These are phyloP conservation scores for Xylaria grammica DNA, from an alignment of 495 filamentous ascomycete genomes.

Conservation along the genomic window DNA sequence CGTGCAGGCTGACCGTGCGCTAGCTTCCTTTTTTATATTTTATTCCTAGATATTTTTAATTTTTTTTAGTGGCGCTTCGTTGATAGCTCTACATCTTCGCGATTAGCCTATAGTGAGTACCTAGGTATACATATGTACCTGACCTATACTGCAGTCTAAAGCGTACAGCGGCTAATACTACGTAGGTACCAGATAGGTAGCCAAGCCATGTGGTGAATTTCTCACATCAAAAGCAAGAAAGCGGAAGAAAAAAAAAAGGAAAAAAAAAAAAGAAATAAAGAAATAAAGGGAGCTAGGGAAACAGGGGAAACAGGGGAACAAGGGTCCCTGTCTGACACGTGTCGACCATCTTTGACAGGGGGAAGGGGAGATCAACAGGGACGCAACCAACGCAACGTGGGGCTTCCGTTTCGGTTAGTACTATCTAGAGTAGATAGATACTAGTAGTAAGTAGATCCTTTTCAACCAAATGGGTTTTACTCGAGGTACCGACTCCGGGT, in stretches of 20 bases:
- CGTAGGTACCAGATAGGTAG: no score
- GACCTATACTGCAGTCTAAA: no score
- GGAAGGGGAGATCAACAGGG: conserved; percentile 7
- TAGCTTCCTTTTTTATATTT: background rate
- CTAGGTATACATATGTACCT: background rate
- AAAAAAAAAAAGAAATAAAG: no score
- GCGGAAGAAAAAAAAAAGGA: background rate
- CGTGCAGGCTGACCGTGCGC: no score
- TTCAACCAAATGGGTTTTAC: background rate
- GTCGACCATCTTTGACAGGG: conserved; percentile 6
- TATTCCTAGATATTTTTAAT: no score
- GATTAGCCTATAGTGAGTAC: background rate
- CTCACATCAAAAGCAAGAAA: background rate
- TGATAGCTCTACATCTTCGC: background rate
- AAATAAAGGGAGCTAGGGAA: background rate
- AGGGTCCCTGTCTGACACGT: conserved; percentile 23
- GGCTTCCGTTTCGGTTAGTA: conserved; percentile 18
- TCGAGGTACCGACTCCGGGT: no score
- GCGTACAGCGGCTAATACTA: no score
- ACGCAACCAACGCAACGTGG: background rate
- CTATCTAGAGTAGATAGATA: no score
- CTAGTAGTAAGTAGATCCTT: conserved; percentile 8
- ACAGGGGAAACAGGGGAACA: conserved; percentile 3
- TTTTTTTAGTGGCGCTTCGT: background rate
- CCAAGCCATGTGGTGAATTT: background rate